Conservation (phyloP, 2,329 filamentous ascomycete species). For the Neurospora crassa region DNA sequence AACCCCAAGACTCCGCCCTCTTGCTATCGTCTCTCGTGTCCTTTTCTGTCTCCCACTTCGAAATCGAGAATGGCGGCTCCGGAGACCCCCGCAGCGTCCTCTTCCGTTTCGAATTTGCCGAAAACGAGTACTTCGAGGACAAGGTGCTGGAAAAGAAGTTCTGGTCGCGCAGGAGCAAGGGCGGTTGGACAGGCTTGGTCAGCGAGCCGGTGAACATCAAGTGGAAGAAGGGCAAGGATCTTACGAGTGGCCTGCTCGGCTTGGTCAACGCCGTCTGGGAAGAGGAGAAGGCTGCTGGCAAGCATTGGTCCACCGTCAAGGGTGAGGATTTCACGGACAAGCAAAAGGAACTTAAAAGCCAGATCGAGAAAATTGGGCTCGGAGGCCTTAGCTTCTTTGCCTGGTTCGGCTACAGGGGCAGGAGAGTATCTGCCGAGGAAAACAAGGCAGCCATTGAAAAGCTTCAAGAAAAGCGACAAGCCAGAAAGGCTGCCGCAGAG, state of each 20-base stretch:
- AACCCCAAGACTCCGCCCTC: conserved; percentile 66
- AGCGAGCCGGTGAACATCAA: conserved; percentile 81
- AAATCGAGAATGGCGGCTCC: conserved; percentile 51
- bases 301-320: conserved; percentile 14
- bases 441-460: conserved; percentile 50
- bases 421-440: conserved; percentile 64
- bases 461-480: conserved; percentile 46
- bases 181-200: conserved; percentile 67
- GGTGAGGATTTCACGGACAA: conserved; percentile 31
- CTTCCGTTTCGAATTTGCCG: conserved; percentile 67
- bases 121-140: conserved; percentile 78
- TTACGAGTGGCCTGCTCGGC: conserved; percentile 71
- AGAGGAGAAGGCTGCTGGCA: conserved; percentile 38
- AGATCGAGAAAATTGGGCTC: conserved; percentile 51
- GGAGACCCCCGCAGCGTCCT: conserved; percentile 75
- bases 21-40: conserved; percentile 59
- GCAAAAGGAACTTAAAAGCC: conserved; percentile 41
- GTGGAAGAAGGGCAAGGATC: conserved; percentile 80
- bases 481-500: conserved; percentile 40
- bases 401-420: conserved; percentile 74
- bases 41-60: conserved; percentile 70
- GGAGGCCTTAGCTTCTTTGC: conserved; percentile 73
- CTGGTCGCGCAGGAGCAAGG: conserved; percentile 63
- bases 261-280: conserved; percentile 62
- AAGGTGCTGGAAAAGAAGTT: conserved; percentile 81